A percentile compares a stretch with the other conserved stretches of the same genome.
Conservation (phyloP, 805 yeast species). For the Kazachstania psychrophila region DNA sequence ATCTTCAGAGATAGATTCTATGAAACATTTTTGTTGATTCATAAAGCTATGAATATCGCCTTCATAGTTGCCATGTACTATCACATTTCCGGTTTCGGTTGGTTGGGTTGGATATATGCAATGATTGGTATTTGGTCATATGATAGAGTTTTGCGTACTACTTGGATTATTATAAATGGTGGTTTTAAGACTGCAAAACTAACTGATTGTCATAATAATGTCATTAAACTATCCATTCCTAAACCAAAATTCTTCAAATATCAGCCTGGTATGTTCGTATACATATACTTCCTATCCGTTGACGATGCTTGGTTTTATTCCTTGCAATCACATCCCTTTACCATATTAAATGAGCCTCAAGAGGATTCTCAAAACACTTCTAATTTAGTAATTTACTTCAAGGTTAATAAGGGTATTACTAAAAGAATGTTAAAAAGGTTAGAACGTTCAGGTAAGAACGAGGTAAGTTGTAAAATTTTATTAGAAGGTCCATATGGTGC, state of each 20-base stretch:
- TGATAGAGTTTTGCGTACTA: constrained; percentile 42
- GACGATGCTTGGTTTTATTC: constrained; percentile 40
- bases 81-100: constrained; percentile 47
- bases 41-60: constrained; percentile 44
- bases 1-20: constrained; percentile 45
- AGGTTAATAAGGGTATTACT: constrained; percentile 52
- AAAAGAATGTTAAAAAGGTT: constrained; percentile 32
- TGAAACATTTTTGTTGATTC: constrained; percentile 52
- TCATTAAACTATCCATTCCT: constrained; percentile 34
- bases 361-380: constrained; percentile 24
- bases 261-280: constrained; percentile 49
- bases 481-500: constrained; percentile 61
- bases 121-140: constrained; percentile 40
- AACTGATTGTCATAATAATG: constrained; percentile 23
- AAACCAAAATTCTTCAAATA: constrained; percentile 41
- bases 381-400: constrained; percentile 35
- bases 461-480: constrained; percentile 31
- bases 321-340: constrained; percentile 64
- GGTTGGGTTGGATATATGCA: constrained; percentile 43
- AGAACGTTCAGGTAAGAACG: constrained; percentile 23
- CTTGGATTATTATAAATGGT: constrained; percentile 29
- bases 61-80: constrained; percentile 49
- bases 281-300: constrained; percentile 46
- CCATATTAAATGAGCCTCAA: constrained; percentile 37
- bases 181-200: constrained; percentile 20